phyloP scores from a whole-genome alignment of 2,329 filamentous ascomycete species.

The Diaporthe capsici region DNA sequence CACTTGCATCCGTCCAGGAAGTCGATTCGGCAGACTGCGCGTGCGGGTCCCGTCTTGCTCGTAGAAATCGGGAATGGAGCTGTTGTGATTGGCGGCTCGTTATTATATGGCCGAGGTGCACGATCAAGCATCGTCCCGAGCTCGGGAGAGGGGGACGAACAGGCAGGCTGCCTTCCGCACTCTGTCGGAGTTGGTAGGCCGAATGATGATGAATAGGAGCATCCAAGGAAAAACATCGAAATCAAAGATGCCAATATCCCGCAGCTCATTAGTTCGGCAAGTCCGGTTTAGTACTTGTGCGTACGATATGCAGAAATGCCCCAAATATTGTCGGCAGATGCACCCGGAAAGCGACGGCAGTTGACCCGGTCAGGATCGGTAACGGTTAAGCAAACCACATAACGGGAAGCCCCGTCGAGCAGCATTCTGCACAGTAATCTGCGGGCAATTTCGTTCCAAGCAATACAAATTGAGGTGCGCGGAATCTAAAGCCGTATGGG shows the following conservation, averaged over 20 bases:
- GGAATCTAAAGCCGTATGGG: background rate
- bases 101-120: constrained; percentile 1
- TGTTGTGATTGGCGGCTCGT: constrained; percentile 1
- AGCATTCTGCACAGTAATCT: background rate
- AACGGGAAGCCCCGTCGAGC: too few species aligned
- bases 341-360: constrained; percentile 31
- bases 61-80: constrained; percentile 1
- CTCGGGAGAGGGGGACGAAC: constrained; percentile 2
- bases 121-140: background rate
- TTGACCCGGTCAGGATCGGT: background rate
- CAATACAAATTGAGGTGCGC: background rate
- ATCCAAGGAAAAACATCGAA: background rate
- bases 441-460: background rate
- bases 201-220: background rate
- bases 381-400: background rate
- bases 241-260: background rate
- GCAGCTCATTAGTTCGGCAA: background rate
- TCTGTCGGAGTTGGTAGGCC: background rate
- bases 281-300: background rate
- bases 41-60: constrained; percentile 5
- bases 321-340: constrained; percentile 22
- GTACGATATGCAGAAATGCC: background rate
- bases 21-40: background rate
- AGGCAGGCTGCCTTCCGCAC: constrained; percentile 9
- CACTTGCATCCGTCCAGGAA: constrained; percentile 2